phyloP scores from a whole-genome alignment of 225 moss, liverwort and hornwort genomes.

The Antitrichia curtipendula region DNA sequence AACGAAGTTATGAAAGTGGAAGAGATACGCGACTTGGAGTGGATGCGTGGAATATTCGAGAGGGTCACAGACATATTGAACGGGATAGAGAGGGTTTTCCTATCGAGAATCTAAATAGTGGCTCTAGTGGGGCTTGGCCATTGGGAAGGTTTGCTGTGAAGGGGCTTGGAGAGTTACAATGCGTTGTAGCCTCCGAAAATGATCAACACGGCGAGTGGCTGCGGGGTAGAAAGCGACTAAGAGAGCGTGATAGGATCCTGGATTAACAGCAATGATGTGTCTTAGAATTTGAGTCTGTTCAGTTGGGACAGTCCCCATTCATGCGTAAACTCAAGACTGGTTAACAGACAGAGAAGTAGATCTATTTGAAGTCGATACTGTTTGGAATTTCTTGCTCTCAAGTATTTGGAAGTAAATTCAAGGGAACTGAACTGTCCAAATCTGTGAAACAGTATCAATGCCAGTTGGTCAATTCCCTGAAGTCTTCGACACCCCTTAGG shows the following conservation, averaged over 20 bases:
- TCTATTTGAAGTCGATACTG: too few species aligned
- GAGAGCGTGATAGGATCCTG: conserved; percentile 67
- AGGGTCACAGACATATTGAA: conserved; percentile 11
- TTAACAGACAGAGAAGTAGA: not conserved
- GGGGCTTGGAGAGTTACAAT: not conserved
- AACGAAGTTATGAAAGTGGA: conserved; percentile 15
- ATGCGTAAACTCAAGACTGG: not conserved
- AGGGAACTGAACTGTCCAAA: not conserved
- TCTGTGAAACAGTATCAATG: not conserved
- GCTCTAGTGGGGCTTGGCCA: conserved; percentile 7
- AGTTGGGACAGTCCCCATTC: not conserved
- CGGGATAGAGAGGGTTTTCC: conserved; percentile 8
- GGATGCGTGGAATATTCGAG: conserved; percentile 18
- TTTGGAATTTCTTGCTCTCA: not conserved
- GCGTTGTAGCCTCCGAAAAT: not conserved
- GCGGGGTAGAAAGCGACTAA: conserved; percentile 49
- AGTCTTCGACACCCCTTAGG: not conserved
- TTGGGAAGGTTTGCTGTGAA: not conserved
- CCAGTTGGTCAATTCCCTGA: not conserved
- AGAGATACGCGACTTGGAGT: conserved; percentile 24
- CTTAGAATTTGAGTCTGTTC: not conserved
- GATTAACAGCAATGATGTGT: not conserved
- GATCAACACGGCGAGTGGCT: conserved; percentile 35
- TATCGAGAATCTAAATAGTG: conserved; percentile 16
- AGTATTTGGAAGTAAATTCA: not conserved